Base-by-base conservation (phyloP, 768 basidiomycete species). In the Sporobolomyces phaffii region DNA sequence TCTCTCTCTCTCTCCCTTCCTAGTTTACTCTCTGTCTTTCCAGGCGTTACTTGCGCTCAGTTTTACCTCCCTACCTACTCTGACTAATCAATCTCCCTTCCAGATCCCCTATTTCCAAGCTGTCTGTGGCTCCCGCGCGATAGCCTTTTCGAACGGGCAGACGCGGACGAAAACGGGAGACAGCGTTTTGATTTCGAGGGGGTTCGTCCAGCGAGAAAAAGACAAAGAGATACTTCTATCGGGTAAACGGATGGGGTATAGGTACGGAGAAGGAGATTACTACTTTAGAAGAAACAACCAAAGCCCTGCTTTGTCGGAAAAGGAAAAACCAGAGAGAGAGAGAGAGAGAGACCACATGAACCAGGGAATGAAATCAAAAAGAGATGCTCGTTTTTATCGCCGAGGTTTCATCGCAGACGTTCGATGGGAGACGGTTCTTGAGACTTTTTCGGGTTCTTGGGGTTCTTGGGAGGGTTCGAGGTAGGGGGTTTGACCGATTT, bases 121-220 rank as follows among this genome's bases (percentile, higher is more conserved):
- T n/a, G n/a, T n/a, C n/a, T n/a, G n/a, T n/a, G n/a, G n/a, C n/a
- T n/a, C n/a, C n/a, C n/a, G n/a, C n/a, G n/a, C n/a, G n/a, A n/a
- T n/a, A n/a, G n/a, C n/a, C n/a, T n/a, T n/a, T n/a, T n/a, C n/a
- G n/a, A n/a, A n/a, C n/a, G n/a, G n/a, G n/a, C n/a, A n/a, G n/a
- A n/a, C n/a, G n/a, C n/a, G n/a, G n/a, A n/a, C n/a, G n/a, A n/a
- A n/a, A n/a, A n/a, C n/a, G n/a, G 38, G 38, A 38, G 38, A 17
- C 9, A 17, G 38, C 38, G 9, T 38, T 38, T 38, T 17, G 38
- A 38, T 38, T 38, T 38, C n/a, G n/a, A n/a, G n/a, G n/a, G n/a
- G n/a, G n/a, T n/a, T n/a, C 50, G 50, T 51, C 50, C 52, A 53
- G 52, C 52, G 52, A 53, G 52, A 51, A 31, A 45, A 18, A 20